These are phyloP conservation scores for Microdochium bolleyi DNA, from an alignment of 2,329 filamentous ascomycete species.

Conservation along the genomic window DNA sequence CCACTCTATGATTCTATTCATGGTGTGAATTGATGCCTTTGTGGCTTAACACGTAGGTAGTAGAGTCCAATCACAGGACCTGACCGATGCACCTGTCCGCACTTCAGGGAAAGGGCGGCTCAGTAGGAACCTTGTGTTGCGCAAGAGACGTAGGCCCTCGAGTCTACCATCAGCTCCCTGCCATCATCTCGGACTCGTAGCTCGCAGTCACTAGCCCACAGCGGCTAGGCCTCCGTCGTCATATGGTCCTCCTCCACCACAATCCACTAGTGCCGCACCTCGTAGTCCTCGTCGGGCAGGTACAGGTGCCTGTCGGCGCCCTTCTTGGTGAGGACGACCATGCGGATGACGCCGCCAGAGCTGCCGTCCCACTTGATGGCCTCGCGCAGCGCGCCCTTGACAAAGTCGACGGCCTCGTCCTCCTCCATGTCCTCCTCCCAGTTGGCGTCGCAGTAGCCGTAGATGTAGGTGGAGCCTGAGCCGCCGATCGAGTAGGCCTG, in stretches of 20 bases:
- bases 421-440: constrained; percentile 96
- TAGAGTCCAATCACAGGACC: too few relatives aligned
- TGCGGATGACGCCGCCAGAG: constrained; percentile 94
- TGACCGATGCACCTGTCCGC: too few relatives aligned
- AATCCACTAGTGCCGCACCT: constrained; percentile 56
- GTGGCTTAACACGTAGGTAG: too few relatives aligned
- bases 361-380: constrained; percentile 99
- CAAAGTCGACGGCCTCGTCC: constrained; percentile 81
- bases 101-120: too few relatives aligned
- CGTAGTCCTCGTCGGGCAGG: constrained; percentile 85
- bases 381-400: constrained; percentile 84
- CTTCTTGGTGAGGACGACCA: constrained; percentile 89
- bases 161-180: too few relatives aligned
- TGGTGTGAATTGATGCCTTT: too few relatives aligned
- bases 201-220: not conserved
- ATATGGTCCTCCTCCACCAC: not conserved
- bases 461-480: constrained; percentile 97
- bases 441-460: constrained; percentile 95
- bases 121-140: too few relatives aligned
- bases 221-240: not conserved
- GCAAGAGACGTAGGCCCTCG: too few relatives aligned
- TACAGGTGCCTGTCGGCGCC: constrained; percentile 93
- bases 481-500: constrained; percentile 92
- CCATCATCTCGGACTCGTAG: too few relatives aligned
- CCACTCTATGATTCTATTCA: too few relatives aligned